Evolutionary conservation across 176 grass and related monocot genomes (phyloP).

Genomic region (Oryza coarctata): DNA sequence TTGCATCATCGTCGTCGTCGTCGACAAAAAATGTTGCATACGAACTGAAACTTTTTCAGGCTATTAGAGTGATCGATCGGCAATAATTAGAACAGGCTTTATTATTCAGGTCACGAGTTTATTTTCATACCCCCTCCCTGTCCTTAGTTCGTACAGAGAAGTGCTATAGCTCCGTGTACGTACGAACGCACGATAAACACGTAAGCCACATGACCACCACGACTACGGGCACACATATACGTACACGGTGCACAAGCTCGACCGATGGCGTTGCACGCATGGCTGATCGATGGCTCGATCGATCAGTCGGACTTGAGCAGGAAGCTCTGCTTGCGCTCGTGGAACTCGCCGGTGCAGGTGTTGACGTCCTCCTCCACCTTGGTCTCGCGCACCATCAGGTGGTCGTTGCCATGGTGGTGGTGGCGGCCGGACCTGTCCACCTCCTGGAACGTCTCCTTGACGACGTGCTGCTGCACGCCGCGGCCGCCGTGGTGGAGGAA

Average conservation of each 20-base stretch:
- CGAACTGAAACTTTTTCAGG: too few species aligned
- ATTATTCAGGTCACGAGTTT: slow-evolving; percentile 28
- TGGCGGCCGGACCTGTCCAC: slow-evolving; percentile 23
- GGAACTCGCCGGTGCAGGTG: slow-evolving; percentile 50
- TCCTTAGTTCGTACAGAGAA: background rate
- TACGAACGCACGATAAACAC: background rate
- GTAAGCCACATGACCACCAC: background rate
- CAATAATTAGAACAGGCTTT: background rate
- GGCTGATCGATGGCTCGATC: background rate
- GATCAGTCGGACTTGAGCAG: slow-evolving; percentile 25
- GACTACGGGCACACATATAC: background rate
- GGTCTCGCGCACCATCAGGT: slow-evolving; percentile 32
- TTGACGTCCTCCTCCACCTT: slow-evolving; percentile 49
- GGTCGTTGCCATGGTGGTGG: slow-evolving; percentile 16
- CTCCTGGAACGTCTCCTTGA: slow-evolving; percentile 48
- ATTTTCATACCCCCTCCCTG: background rate
- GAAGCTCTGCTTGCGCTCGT: slow-evolving; percentile 50
- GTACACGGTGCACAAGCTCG: background rate
- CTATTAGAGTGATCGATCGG: too few species aligned
- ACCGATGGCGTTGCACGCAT: background rate
- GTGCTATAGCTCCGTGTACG: background rate
- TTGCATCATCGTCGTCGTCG: too few species aligned
- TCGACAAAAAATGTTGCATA: too few species aligned
- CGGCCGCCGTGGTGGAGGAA: slow-evolving; percentile 15
- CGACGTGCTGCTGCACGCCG: slow-evolving; percentile 32